phyloP scores from a whole-genome alignment of 768 basidiomycete genomes.

The Serendipita sp. region DNA sequence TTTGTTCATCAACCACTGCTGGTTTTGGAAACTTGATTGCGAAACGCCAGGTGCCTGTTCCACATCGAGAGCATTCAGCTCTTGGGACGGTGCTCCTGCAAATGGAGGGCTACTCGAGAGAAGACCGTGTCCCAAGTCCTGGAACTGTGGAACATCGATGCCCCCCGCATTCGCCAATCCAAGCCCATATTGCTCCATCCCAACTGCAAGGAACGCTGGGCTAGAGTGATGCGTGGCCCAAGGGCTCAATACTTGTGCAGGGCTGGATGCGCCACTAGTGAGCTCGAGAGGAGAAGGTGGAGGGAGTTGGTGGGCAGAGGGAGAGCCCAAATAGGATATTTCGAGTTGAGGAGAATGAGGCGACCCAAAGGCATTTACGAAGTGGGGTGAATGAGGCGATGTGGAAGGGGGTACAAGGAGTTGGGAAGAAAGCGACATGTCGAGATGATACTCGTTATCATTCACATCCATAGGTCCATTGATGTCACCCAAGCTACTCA shows the following conservation, averaged over 20 bases:
- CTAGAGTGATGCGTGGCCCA: not conserved
- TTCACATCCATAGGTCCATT: not conserved
- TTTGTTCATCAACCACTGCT: too few relatives aligned
- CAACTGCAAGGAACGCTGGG: too few relatives aligned
- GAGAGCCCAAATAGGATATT: not conserved
- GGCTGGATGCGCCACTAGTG: not conserved
- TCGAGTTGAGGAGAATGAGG: not conserved
- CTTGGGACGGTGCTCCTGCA: too few relatives aligned
- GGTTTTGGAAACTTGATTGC: too few relatives aligned
- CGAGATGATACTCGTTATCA: not conserved
- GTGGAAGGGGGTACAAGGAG: not conserved
- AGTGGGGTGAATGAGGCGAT: not conserved
- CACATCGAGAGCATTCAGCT: too few relatives aligned
- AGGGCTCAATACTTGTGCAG: not conserved
- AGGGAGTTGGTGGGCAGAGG: not conserved
- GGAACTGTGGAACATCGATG: not conserved
- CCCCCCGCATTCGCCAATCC: not conserved
- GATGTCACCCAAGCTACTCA: not conserved
- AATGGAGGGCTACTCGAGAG: not conserved
- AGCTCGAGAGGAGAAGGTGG: not conserved
- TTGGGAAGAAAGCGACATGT: not conserved
- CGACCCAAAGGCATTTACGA: not conserved
- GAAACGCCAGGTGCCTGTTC: too few relatives aligned
- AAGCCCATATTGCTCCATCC: too few relatives aligned
- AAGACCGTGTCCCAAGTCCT: not conserved